Evolutionary conservation across 176 grass and related monocot genomes (phyloP).

Genomic region (Bothriochloa decipiens): DNA sequence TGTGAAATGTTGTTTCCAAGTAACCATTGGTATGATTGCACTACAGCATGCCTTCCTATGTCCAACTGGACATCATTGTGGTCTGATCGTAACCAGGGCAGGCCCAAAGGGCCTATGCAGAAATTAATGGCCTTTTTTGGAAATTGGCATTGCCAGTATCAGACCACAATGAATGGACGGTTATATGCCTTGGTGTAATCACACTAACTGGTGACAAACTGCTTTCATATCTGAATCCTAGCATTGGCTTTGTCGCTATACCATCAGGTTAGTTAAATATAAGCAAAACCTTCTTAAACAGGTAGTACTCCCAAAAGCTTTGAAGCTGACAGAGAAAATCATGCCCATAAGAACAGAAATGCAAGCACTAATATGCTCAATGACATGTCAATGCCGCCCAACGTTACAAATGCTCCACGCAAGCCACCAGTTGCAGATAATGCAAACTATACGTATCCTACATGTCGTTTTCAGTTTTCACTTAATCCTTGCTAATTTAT

Average conservation of each 20-base stretch:
- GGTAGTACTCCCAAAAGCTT: slow-evolving; percentile 73
- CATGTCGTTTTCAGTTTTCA: slow-evolving; percentile 13
- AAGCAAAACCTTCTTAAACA: slow-evolving; percentile 49
- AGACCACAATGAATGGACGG: slow-evolving; percentile 28
- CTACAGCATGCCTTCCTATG: slow-evolving; percentile 26
- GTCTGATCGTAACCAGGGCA: slow-evolving; percentile 29
- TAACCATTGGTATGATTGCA: slow-evolving; percentile 22
- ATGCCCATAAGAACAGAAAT: slow-evolving; percentile 57
- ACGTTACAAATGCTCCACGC: slow-evolving; percentile 50
- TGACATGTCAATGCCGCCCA: slow-evolving; percentile 45
- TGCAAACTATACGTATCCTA: slow-evolving; percentile 73
- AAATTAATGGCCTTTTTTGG: slow-evolving; percentile 30
- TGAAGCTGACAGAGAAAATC: slow-evolving; percentile 54
- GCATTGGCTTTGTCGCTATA: slow-evolving; percentile 40
- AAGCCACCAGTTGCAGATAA: slow-evolving; percentile 45
- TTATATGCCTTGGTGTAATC: slow-evolving; percentile 34
- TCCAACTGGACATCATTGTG: slow-evolving; percentile 26
- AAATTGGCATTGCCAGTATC: slow-evolving; percentile 22
- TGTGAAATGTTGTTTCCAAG: slow-evolving; percentile 17
- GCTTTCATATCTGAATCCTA: slow-evolving; percentile 26
- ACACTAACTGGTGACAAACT: slow-evolving; percentile 30
- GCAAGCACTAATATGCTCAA: slow-evolving; percentile 50
- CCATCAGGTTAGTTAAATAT: slow-evolving; percentile 41
- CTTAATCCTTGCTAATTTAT: slow-evolving; percentile 38
- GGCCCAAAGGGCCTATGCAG: slow-evolving; percentile 10